Evolutionary conservation across 2,329 filamentous ascomycete genomes (phyloP), one percentile per base, ranked within the genome.

Genomic region (Colletotrichum liaoningense): DNA sequence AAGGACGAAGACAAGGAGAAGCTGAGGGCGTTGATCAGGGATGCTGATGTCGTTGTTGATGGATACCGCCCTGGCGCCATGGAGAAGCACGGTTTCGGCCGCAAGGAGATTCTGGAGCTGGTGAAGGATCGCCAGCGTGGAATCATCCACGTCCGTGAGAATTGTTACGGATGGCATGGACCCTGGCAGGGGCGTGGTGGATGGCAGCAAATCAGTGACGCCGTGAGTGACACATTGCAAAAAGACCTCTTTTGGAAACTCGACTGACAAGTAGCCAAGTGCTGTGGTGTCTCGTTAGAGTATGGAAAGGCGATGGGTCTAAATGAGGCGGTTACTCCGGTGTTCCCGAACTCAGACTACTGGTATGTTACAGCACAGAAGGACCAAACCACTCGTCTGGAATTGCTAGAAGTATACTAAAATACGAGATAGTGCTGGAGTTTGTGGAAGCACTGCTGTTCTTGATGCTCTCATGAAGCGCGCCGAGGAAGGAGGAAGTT

Each of bases 151-250:
- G 84, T 86, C 3, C 79, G 84, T 4, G 87, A 88, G 79, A 88
- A 89, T 75, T 89, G 86, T 77, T 90, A 88, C 73, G 88, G 88
- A 0, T 88, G 84, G 81, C 76, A 87, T 63, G 88, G 87, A 0
- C 84, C 85, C 0, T 87, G 84, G 84, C 78, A 79, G 9, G 79
- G 84, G 35, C 79, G 87, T 4, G 84, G 81, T 49, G 87, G 87
- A 1, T 89, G 87, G 87, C 88, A 89, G 78, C 86, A 88, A 76
- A 88, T 89, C 67, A 84, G 82, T 35, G 86, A 89, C 76, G 84
- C 85, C 3, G 80, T 82, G 69, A 77, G 77, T 76, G 0, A 49
- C 14, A 30, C 0, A 5, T 14, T 1, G 24, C 4, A 0, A 19
- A 19, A 19, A 19, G 7, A 0, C 6, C 19, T 8, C 19, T 19